Evolutionary conservation across 2,329 filamentous ascomycete species (phyloP).

Genomic region (Dothideomycetes sp.): DNA sequence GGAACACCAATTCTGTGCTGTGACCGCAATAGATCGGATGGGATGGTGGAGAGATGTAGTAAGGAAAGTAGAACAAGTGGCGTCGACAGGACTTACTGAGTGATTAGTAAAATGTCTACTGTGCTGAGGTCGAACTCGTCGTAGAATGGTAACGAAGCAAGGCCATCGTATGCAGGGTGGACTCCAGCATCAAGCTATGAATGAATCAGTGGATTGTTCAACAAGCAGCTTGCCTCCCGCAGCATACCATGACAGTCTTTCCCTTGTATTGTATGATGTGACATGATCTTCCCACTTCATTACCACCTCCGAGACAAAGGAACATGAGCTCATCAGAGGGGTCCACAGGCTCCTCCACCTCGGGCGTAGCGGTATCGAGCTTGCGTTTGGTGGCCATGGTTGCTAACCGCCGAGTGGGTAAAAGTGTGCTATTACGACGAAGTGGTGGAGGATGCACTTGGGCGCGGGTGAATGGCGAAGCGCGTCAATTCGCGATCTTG

Average conservation of each 20-base stretch:
- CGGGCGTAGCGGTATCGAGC: slow-evolving; percentile 54
- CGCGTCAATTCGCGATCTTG: too few species aligned
- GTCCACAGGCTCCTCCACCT: slow-evolving; percentile 76
- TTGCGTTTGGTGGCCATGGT: slow-evolving; percentile 90
- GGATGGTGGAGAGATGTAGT: background rate
- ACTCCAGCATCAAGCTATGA: slow-evolving; percentile 86
- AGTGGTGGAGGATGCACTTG: too few species aligned
- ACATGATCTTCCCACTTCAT: slow-evolving; percentile 93
- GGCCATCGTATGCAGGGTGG: slow-evolving; percentile 90
- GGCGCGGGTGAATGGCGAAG: too few species aligned
- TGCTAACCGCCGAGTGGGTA: background rate
- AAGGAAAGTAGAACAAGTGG: slow-evolving; percentile 5
- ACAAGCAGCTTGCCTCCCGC: too few species aligned
- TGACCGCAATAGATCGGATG: slow-evolving; percentile 3
- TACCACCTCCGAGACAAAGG: slow-evolving; percentile 84
- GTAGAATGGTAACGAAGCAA: slow-evolving; percentile 90
- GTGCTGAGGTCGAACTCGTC: slow-evolving; percentile 97
- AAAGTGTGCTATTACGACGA: too few species aligned
- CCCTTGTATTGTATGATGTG: slow-evolving; percentile 99
- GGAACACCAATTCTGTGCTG: slow-evolving; percentile 3
- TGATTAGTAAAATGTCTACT: slow-evolving; percentile 92
- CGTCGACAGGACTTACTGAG: slow-evolving; percentile 79
- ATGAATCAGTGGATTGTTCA: background rate
- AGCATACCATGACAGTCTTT: slow-evolving; percentile 98
- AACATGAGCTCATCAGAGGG: slow-evolving; percentile 92